phyloP scores from a whole-genome alignment of 352 stramenopile genomes.

The Pythium insidiosum region DNA sequence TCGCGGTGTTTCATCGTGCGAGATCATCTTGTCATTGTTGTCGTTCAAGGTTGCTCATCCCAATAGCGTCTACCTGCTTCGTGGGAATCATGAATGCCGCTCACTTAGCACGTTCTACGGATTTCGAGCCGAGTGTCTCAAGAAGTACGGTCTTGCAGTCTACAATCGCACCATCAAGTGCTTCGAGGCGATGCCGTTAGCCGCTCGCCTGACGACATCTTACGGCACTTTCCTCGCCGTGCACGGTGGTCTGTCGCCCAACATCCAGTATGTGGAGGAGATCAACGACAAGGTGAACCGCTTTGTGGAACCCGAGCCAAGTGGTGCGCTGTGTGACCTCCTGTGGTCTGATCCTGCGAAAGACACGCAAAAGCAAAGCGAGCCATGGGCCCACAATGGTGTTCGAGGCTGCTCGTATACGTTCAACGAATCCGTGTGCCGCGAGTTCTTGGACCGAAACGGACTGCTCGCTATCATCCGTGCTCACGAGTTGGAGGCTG shows the following conservation, averaged over 20 bases:
- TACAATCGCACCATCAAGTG: conserved; percentile 83
- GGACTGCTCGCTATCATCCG: conserved; percentile 63
- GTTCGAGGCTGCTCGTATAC: conserved; percentile 75
- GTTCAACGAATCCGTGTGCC: conserved; percentile 62
- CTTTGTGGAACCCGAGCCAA: conserved; percentile 72
- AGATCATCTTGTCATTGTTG: conserved; percentile 92
- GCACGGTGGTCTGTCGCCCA: conserved; percentile 67
- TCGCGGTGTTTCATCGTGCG: conserved; percentile 89
- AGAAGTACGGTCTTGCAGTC: conserved; percentile 66
- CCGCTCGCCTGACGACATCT: conserved; percentile 47
- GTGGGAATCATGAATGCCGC: conserved; percentile 95
- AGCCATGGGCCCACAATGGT: conserved; percentile 43
- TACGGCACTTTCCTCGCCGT: conserved; percentile 60
- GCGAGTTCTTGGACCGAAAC: conserved; percentile 60
- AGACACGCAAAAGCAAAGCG: conserved; percentile 25
- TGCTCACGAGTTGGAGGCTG: conserved; percentile 73
- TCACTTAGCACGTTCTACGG: conserved; percentile 99
- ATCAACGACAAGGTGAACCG: conserved; percentile 69
- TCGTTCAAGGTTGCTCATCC: conserved; percentile 96
- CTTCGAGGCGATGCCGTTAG: conserved; percentile 76
- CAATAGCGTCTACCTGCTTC: conserved; percentile 93
- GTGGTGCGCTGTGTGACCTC: conserved; percentile 96
- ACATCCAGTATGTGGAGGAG: conserved; percentile 60
- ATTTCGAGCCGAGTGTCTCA: conserved; percentile 98
- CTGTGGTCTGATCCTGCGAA: conserved; percentile 99